A percentile compares a stretch with the other conserved stretches of the same genome.
Evolutionary conservation across 176 grass and related monocot genomes (phyloP).

Genomic region (Guadua angustifolia): DNA sequence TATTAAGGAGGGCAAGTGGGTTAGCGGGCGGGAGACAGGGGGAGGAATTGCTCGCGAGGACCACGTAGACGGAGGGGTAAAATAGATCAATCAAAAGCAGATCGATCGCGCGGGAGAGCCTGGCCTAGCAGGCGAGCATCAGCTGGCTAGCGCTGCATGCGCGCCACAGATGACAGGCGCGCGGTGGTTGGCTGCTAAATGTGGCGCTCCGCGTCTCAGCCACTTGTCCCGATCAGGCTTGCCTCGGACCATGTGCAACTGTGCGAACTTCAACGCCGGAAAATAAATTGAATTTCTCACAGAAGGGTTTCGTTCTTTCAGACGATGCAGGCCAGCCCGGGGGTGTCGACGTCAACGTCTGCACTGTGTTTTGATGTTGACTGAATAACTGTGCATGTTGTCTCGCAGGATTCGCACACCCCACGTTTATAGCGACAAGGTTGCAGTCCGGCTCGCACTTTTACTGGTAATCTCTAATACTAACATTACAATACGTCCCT

Average conservation of each 20-base stretch:
- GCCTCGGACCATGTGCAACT: slow-evolving; percentile 42
- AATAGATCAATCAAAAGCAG: not conserved
- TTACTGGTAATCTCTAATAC: too few species aligned
- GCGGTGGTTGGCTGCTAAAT: slow-evolving; percentile 49
- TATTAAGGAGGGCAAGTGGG: not conserved
- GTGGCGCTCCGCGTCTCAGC: not conserved
- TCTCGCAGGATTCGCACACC: too few species aligned
- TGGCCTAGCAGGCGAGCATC: not conserved
- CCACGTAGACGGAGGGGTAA: not conserved
- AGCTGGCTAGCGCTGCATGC: not conserved
- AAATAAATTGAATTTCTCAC: not conserved
- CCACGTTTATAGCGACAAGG: too few species aligned
- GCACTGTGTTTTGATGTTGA: too few species aligned
- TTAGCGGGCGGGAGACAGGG: slow-evolving; percentile 12
- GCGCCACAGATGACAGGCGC: not conserved
- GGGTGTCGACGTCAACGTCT: not conserved
- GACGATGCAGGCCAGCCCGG: not conserved
- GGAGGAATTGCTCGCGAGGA: not conserved
- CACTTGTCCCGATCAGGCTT: slow-evolving; percentile 24
- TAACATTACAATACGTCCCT: too few species aligned
- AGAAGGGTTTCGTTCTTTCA: not conserved
- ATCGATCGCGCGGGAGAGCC: not conserved
- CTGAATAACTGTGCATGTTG: too few species aligned
- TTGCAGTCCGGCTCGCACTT: too few species aligned
- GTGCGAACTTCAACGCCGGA: not conserved